Evolutionary conservation across 108 stramenopile species (phyloP).

Genomic region (Conticribra weissflogii): DNA sequence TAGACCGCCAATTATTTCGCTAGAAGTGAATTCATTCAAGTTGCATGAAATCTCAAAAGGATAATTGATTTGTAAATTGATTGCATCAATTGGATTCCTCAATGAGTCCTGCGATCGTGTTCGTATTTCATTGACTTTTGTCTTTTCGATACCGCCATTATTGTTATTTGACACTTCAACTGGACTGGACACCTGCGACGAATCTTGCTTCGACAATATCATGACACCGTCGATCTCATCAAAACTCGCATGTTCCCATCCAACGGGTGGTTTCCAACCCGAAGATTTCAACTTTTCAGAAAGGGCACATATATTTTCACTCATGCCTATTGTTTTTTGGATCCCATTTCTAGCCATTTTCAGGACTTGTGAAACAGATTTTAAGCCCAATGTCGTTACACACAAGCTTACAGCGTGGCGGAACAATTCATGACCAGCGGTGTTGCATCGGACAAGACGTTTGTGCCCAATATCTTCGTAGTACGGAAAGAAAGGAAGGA

Average conservation of each 20-base stretch:
- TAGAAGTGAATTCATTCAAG: no score
- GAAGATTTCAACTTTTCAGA: slow-evolving; percentile 14
- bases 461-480: slow-evolving; percentile 43
- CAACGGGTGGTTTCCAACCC: slow-evolving; percentile 26
- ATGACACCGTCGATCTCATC: slow-evolving; percentile 37
- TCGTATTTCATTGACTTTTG: neutral
- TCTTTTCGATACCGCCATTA: neutral
- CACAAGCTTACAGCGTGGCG: slow-evolving; percentile 23
- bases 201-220: slow-evolving; percentile 25
- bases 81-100: slow-evolving; percentile 1
- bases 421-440: slow-evolving; percentile 11
- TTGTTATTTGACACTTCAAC: neutral
- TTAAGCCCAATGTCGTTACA: slow-evolving; percentile 33
- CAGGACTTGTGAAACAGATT: slow-evolving; percentile 41
- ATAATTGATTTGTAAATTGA: no score
- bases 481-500: slow-evolving; percentile 41
- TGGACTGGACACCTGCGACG: neutral
- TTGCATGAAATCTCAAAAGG: no score
- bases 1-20: slow-evolving; percentile 34
- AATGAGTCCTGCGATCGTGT: neutral
- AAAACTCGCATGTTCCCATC: slow-evolving; percentile 42
- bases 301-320: neutral
- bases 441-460: slow-evolving; percentile 9
- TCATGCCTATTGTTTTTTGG: slow-evolving; percentile 17
- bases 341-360: slow-evolving; percentile 21